These are phyloP conservation scores for Leccinum sublutescens DNA, from an alignment of 768 basidiomycete genomes.

Conservation along the genomic window DNA sequence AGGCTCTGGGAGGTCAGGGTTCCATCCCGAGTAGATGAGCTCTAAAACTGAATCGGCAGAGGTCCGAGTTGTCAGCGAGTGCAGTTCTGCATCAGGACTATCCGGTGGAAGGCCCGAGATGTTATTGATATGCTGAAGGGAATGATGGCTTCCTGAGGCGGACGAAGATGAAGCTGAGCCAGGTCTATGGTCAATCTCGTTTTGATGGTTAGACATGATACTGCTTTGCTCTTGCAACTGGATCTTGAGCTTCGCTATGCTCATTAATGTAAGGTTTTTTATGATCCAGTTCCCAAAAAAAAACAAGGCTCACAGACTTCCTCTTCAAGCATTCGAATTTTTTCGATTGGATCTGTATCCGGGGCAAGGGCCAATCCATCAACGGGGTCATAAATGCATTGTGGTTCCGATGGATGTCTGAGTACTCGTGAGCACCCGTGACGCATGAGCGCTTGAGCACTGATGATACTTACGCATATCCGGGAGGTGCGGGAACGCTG, in stretches of 20 bases:
- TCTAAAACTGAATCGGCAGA: constrained; percentile 58
- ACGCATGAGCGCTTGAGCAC: background rate
- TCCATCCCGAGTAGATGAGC: constrained; percentile 77
- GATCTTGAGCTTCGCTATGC: constrained; percentile 59
- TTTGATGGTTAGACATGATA: constrained; percentile 20
- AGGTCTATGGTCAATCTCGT: constrained; percentile 19
- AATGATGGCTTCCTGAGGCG: constrained; percentile 6
- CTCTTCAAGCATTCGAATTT: constrained; percentile 72
- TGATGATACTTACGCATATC: constrained; percentile 63
- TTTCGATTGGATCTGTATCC: constrained; percentile 76
- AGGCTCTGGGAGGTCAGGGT: constrained; percentile 80
- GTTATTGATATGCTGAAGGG: constrained; percentile 1
- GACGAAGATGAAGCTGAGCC: constrained; percentile 25
- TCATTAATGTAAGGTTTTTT: constrained; percentile 9
- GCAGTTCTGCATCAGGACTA: constrained; percentile 53
- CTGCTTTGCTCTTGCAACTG: constrained; percentile 56
- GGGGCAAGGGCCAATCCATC: constrained; percentile 77
- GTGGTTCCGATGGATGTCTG: constrained; percentile 83
- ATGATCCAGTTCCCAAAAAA: background rate
- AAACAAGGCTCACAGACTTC: constrained; percentile 58
- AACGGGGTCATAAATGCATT: constrained; percentile 83
- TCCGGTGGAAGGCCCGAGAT: constrained; percentile 35
- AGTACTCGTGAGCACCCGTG: constrained; percentile 9
- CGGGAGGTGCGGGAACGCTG: constrained; percentile 81
- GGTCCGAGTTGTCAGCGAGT: constrained; percentile 36